Percentiles rank a stretch among this genome's conserved stretches.
These are phyloP conservation scores for Rickenella mellea DNA, from an alignment of 768 basidiomycete genomes.

Conservation along the genomic window DNA sequence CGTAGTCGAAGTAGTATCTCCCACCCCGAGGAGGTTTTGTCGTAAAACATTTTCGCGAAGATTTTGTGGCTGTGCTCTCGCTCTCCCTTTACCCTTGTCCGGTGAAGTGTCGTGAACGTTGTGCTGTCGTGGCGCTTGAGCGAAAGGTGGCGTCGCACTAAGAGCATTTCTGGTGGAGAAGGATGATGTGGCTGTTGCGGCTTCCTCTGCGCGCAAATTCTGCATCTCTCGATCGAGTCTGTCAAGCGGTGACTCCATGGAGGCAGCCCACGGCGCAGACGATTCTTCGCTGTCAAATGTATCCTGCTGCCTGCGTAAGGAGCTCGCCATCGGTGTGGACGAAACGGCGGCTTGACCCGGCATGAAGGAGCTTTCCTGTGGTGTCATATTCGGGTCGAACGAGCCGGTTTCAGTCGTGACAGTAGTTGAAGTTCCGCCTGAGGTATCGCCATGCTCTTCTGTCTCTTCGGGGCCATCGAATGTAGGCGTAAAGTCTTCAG, in stretches of 20 bases:
- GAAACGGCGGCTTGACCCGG: slow-evolving; percentile 64
- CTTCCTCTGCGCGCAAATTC: slow-evolving; percentile 39
- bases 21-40: slow-evolving; percentile 26
- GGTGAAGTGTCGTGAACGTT: slow-evolving; percentile 13
- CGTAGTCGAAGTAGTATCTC: slow-evolving; percentile 11
- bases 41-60: slow-evolving; percentile 42
- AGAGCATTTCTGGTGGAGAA: neutral
- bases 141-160: too few relatives aligned
- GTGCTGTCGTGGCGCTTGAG: too few relatives aligned
- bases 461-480: slow-evolving; percentile 27
- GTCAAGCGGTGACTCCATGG: slow-evolving; percentile 66
- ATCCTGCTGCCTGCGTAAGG: slow-evolving; percentile 18
- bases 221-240: slow-evolving; percentile 56
- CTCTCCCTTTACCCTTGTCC: slow-evolving; percentile 34
- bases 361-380: slow-evolving; percentile 66
- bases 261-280: slow-evolving; percentile 61
- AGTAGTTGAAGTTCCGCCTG: slow-evolving; percentile 11
- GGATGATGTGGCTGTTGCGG: slow-evolving; percentile 4
- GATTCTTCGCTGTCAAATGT: slow-evolving; percentile 26
- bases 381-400: slow-evolving; percentile 16
- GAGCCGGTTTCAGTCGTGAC: slow-evolving; percentile 19
- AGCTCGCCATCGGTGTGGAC: slow-evolving; percentile 44
- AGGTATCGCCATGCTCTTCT: slow-evolving; percentile 6
- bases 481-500: slow-evolving; percentile 54
- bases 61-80: slow-evolving; percentile 29